Conservation (phyloP, 495 filamentous ascomycete species). For the Cudoniella acicularis region DNA sequence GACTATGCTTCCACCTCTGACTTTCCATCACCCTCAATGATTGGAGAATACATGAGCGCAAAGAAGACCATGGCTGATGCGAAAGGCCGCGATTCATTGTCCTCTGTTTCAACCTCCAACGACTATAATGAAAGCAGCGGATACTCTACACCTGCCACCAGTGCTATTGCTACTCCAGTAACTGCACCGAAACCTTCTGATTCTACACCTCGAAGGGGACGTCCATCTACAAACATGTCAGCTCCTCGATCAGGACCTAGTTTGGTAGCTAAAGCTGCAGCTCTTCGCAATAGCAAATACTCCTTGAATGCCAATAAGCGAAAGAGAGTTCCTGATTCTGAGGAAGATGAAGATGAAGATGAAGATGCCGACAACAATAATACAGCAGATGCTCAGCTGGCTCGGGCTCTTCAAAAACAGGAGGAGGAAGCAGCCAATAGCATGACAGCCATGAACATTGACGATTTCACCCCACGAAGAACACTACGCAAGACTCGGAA, state of each 20-base stretch:
- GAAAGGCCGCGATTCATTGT: constrained; percentile 24
- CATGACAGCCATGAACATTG: constrained; percentile 10
- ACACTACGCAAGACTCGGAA: constrained; percentile 18
- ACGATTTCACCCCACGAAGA: constrained; percentile 6
- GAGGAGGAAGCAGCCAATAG: constrained; percentile 24
- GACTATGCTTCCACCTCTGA: constrained; percentile 15
- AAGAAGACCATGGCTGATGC: constrained; percentile 4
- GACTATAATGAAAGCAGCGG: constrained; percentile 50
- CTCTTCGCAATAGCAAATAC: constrained; percentile 38
- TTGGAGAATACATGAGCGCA: constrained; percentile 5
- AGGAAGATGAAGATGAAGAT: constrained; percentile 35
- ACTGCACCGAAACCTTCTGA: constrained; percentile 21
- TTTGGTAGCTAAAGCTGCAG: constrained; percentile 37
- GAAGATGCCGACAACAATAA: constrained; percentile 26
- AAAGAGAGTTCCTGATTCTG: constrained; percentile 23
- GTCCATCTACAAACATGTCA: constrained; percentile 8
- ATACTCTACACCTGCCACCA: constrained; percentile 76
- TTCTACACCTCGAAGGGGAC: constrained; percentile 12
- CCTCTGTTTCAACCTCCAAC: constrained; percentile 35
- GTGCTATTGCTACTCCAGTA: constrained; percentile 57
- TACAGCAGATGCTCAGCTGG: constrained; percentile 31
- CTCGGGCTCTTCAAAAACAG: constrained; percentile 34
- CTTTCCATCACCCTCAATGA: constrained; percentile 12
- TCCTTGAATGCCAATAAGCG: constrained; percentile 29
- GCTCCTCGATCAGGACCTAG: constrained; percentile 20